phyloP scores from a whole-genome alignment of 2,329 filamentous ascomycete genomes.

The Lasiodiplodia sp. region DNA sequence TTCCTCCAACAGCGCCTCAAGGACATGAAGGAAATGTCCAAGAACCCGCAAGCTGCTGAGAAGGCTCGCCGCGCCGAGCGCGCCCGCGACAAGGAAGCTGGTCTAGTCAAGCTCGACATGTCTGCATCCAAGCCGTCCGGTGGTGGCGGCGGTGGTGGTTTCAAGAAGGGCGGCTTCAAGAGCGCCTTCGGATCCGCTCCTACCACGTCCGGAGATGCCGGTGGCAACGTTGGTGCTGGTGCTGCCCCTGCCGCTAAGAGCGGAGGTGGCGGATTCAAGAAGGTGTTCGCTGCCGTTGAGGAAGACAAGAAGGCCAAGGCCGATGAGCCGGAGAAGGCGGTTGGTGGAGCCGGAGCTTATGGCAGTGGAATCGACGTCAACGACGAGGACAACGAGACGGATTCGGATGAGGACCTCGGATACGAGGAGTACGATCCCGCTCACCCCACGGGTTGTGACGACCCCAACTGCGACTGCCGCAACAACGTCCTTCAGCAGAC shows the following conservation, averaged over 20 bases:
- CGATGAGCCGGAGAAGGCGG: constrained; percentile 34
- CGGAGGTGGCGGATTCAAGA: constrained; percentile 23
- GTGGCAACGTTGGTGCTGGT: constrained; percentile 44
- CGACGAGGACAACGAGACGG: constrained; percentile 10
- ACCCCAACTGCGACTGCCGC: constrained; percentile 14
- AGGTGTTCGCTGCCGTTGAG: constrained; percentile 26
- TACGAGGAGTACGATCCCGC: constrained; percentile 61
- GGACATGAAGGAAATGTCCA: constrained; percentile 85
- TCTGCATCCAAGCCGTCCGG: constrained; percentile 7
- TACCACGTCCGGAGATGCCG: neutral
- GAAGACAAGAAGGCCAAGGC: constrained; percentile 47
- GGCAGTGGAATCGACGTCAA: constrained; percentile 33
- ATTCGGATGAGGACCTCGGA: constrained; percentile 43
- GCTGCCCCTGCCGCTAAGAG: constrained; percentile 39
- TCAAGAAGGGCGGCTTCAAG: constrained; percentile 84
- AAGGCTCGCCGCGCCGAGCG: constrained; percentile 71
- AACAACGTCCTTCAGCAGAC: constrained; percentile 1
- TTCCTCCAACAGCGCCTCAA: constrained; percentile 65
- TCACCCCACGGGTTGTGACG: constrained; percentile 57
- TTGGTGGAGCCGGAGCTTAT: constrained; percentile 34
- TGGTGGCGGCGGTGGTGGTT: constrained; percentile 51
- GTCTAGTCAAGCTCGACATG: constrained; percentile 45
- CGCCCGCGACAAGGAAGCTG: constrained; percentile 66
- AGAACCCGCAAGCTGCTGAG: constrained; percentile 70
- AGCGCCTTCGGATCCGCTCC: constrained; percentile 60